A percentile compares a stretch with the other conserved stretches of the same genome.
These are phyloP conservation scores for Fomitopsis palustris DNA, from an alignment of 1,284 basidiomycete genomes.

Conservation along the genomic window DNA sequence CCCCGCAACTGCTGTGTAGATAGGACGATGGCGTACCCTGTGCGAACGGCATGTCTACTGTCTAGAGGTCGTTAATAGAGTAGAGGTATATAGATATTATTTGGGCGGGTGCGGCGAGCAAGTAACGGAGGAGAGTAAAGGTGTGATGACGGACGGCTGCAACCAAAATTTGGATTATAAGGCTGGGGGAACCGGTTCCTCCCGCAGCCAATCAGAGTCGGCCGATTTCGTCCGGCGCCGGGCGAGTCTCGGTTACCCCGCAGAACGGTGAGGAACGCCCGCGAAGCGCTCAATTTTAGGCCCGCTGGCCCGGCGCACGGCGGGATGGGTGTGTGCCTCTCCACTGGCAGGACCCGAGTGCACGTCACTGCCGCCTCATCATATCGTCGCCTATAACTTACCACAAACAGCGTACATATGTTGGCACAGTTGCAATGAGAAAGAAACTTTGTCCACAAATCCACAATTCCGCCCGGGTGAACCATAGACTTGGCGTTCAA, in stretches of 20 bases:
- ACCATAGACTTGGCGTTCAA: no score
- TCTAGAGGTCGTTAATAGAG: slow-evolving; percentile 25
- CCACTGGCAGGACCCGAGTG: not conserved
- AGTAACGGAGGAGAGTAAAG: slow-evolving; percentile 16
- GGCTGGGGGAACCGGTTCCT: slow-evolving; percentile 17
- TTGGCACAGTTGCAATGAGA: no score
- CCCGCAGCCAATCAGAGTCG: slow-evolving; percentile 22
- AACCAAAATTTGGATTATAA: slow-evolving; percentile 28
- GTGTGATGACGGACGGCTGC: slow-evolving; percentile 12
- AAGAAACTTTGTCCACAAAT: no score
- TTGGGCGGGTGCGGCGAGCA: slow-evolving; percentile 11
- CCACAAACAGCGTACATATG: no score
- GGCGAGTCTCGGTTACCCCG: slow-evolving; percentile 4
- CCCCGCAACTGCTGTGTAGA: not conserved
- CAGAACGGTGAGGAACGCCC: not conserved
- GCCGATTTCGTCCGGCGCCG: slow-evolving; percentile 22
- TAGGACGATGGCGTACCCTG: slow-evolving; percentile 23
- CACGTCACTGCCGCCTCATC: not conserved
- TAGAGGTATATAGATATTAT: slow-evolving; percentile 19
- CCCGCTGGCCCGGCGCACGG: not conserved
- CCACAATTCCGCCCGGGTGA: no score
- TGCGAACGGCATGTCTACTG: slow-evolving; percentile 34
- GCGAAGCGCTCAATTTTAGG: not conserved
- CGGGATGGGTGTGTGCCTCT: not conserved
- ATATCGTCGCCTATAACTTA: no score